Evolutionary conservation across 495 filamentous ascomycete species (phyloP).

Genomic region (Hypoxylon cercidicola): DNA sequence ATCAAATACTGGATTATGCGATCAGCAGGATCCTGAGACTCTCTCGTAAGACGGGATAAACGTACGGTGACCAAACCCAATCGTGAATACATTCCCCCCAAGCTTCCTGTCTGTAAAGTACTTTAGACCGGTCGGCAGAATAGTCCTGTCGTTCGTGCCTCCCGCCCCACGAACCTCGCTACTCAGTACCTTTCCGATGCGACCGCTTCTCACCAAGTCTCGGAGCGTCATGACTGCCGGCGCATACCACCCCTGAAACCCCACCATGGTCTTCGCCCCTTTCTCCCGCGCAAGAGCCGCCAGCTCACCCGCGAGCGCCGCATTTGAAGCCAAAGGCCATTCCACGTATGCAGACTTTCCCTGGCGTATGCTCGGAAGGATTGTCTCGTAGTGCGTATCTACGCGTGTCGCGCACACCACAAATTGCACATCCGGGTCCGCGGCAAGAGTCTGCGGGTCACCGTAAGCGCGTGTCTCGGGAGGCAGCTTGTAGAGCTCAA

Average conservation of each 20-base stretch:
- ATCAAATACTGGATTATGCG: too few relatives aligned
- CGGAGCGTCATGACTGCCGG: constrained; percentile 54
- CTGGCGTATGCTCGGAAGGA: not conserved
- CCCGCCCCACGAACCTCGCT: not conserved
- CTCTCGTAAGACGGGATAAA: not conserved
- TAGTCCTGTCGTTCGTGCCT: not conserved
- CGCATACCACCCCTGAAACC: constrained; percentile 56
- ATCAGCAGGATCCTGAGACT: too few relatives aligned
- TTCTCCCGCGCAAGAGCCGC: constrained; percentile 42
- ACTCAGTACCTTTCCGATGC: constrained; percentile 51
- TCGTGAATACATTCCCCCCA: not conserved
- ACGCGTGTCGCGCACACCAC: constrained; percentile 6
- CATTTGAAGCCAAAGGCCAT: constrained; percentile 58
- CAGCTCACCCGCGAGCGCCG: constrained; percentile 51
- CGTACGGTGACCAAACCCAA: not conserved
- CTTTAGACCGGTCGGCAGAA: not conserved
- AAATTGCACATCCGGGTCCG: constrained; percentile 7
- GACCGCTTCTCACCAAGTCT: constrained; percentile 53
- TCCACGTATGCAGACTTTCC: constrained; percentile 48
- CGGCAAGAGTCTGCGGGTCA: constrained; percentile 2
- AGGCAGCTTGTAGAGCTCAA: not conserved
- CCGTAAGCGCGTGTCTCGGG: constrained; percentile 12
- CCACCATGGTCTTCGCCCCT: constrained; percentile 57
- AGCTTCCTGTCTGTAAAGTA: not conserved
- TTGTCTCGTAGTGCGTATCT: not conserved